These are phyloP conservation scores for Tanacetum coccineum DNA, from an alignment of 129 eudicot species.

Conservation along the genomic window DNA sequence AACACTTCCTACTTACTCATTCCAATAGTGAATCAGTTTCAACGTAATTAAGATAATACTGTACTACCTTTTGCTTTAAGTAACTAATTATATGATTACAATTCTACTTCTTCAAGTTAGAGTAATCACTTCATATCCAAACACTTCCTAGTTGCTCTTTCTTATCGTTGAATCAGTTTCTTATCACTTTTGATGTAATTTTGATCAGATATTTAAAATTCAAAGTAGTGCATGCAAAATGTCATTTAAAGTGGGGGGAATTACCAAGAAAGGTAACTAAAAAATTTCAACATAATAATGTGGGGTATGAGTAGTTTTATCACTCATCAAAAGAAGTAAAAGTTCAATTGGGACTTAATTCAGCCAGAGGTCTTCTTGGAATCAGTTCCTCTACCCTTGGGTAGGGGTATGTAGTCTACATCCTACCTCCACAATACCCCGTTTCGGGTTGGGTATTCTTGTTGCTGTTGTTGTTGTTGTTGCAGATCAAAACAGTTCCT, in stretches of 20 bases:
- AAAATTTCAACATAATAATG: neutral
- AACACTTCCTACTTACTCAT: no score
- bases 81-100: neutral
- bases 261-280: neutral
- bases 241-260: neutral
- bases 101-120: slow-evolving; percentile 12
- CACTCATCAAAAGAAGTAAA: neutral
- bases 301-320: neutral
- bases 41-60: slow-evolving; percentile 7
- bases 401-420: no score
- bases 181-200: no score
- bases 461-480: no score
- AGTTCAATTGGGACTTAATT: no score
- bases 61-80: neutral
- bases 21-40: no score
- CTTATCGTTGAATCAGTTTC: neutral
- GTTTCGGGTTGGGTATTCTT: no score
- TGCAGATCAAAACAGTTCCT: no score
- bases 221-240: slow-evolving; percentile 1
- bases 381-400: no score
- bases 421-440: no score
- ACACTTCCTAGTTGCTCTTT: slow-evolving; percentile 9
- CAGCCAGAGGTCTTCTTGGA: no score
- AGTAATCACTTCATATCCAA: slow-evolving; percentile 7
- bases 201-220: slow-evolving; percentile 9